Evolutionary conservation across 495 filamentous ascomycete species (phyloP).

Genomic region (Aspergillus affinis): DNA sequence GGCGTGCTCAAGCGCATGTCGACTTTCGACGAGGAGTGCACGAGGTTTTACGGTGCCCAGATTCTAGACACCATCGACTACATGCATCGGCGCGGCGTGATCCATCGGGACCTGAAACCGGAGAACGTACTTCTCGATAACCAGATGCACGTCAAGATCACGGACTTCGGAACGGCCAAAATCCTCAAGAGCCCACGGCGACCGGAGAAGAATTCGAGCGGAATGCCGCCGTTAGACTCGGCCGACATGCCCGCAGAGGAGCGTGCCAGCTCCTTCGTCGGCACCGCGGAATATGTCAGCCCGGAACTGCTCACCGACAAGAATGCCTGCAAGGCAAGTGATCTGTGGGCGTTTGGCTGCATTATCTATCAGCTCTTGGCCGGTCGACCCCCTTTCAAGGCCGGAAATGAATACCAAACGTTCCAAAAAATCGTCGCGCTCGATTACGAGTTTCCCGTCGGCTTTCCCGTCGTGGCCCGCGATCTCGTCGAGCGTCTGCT

Average conservation of each 20-base stretch:
- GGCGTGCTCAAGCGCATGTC: conserved; percentile 90
- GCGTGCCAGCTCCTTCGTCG: conserved; percentile 91
- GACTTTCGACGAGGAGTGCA: conserved; percentile 95
- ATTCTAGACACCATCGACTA: conserved; percentile 96
- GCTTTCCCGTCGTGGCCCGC: conserved; percentile 83
- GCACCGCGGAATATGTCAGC: conserved; percentile 97
- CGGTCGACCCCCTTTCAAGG: conserved; percentile 96
- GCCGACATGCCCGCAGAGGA: conserved; percentile 63
- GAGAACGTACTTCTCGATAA: conserved; percentile 96
- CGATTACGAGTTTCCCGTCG: conserved; percentile 89
- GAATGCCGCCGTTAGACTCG: conserved; percentile 49
- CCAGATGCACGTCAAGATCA: conserved; percentile 97
- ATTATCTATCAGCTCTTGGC: conserved; percentile 96
- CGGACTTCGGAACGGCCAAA: conserved; percentile 97
- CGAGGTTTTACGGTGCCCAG: conserved; percentile 91
- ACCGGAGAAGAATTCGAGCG: conserved; percentile 42
- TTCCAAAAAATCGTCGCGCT: conserved; percentile 97
- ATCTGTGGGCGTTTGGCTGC: conserved; percentile 99
- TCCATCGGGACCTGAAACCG: conserved; percentile 95
- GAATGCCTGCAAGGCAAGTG: conserved; percentile 95
- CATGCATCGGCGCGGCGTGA: conserved; percentile 95
- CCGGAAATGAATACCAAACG: conserved; percentile 92
- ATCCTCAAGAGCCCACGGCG: conserved; percentile 70
- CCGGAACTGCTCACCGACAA: conserved; percentile 94
- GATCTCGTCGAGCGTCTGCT: conserved; percentile 92